phyloP scores from a whole-genome alignment of 169 alveolate genomes.

The Perkinsus chesapeaki region DNA sequence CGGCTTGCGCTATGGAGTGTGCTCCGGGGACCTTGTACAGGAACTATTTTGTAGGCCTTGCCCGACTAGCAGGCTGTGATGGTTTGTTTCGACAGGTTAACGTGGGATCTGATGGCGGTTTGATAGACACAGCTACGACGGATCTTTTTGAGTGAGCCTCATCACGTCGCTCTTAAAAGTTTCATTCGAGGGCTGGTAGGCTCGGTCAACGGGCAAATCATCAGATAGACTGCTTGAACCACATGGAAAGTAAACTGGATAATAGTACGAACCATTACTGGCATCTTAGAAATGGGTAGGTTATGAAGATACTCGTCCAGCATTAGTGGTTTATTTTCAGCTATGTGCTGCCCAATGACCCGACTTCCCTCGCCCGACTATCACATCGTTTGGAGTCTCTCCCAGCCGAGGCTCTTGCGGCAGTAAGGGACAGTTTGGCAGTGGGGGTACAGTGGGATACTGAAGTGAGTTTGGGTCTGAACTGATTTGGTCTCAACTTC shows the following conservation, averaged over 20 bases:
- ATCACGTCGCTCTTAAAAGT: neutral
- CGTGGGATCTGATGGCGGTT: neutral
- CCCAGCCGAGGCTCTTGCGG: neutral
- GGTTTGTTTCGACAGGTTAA: neutral
- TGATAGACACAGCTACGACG: neutral
- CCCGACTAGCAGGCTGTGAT: neutral
- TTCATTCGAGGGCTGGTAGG: too few relatives aligned
- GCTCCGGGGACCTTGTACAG: neutral
- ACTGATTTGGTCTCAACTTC: neutral
- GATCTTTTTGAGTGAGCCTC: neutral
- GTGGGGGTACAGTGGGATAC: neutral
- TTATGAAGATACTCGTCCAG: neutral
- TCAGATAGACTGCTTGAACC: neutral
- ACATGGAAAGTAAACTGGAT: neutral
- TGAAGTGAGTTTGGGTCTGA: neutral
- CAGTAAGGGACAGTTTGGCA: neutral
- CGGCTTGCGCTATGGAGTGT: neutral
- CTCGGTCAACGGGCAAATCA: neutral
- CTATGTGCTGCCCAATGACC: neutral
- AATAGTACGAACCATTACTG: neutral
- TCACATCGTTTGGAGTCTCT: neutral
- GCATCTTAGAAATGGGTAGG: neutral
- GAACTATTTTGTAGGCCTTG: neutral
- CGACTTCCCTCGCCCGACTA: neutral
- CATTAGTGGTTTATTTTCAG: neutral